Base-by-base conservation (phyloP, 169 alveolate species). In the Theileria equi region DNA sequence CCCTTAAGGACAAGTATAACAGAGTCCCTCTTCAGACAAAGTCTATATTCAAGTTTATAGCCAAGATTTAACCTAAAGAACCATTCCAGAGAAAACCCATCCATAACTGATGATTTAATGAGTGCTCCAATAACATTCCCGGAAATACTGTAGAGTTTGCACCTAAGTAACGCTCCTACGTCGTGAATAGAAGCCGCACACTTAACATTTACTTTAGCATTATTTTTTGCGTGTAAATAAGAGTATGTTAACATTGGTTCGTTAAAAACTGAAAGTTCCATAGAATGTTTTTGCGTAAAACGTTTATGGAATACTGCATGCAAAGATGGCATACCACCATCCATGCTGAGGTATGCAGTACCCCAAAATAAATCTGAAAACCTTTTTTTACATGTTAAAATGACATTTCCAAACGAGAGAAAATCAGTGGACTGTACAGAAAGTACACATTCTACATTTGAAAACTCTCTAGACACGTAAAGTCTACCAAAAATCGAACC, bases 131-230 rank as follows among this genome's bases (percentile, higher is more conserved):
- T 21, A 16, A 63, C 67, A 13, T 69, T 50, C 2, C 73, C 84
- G 13, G 60, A n/a, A 21, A 40, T 40, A 34, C 64, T 54, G 29
- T 45, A 25, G 4, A 79, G 63, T 59, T 74, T 74, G 8, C 54
- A 58, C 7, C 84, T 68, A 35, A 74, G 26, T 19, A 60, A 38
- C 5, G 68, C 41, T 3, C 84, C 84, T 19, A 81, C 66, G 44
- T 80, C 88, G 21, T 80, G 84, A 44, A 57, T 70, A 21, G 83
- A 59, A 31, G 77, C 57, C 26, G 88, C 71, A 5, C 81, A 60
- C 80, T 76, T 79, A 35, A 85, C 58, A 80, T 85, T 80, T 26
- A 80, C 43, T 57, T 85, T 80, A 11, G 54, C 66, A 17, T 45
- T 66, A 31, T 53, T 63, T 41, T 74, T 31, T 26, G 47, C 82